Conservation (phyloP, 495 filamentous ascomycete genomes). For the Entonaema liquescens region DNA sequence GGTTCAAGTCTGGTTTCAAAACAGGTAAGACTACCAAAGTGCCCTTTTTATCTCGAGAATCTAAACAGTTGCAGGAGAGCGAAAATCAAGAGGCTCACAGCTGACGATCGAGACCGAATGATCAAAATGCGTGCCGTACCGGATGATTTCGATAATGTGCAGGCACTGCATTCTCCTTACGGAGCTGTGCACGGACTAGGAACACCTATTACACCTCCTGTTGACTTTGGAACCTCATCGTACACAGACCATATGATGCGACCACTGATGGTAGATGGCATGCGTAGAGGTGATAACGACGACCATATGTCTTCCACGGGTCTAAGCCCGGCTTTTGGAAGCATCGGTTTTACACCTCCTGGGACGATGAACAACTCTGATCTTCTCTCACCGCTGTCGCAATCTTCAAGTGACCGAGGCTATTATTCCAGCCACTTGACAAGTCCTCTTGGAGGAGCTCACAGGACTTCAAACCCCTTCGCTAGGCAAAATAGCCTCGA, state of each 20-base stretch:
- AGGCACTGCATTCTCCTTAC: slow-evolving; percentile 85
- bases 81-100: slow-evolving; percentile 93
- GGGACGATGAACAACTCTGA: slow-evolving; percentile 57
- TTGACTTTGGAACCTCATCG: slow-evolving; percentile 59
- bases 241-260: slow-evolving; percentile 66
- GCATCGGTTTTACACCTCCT: slow-evolving; percentile 65
- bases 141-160: slow-evolving; percentile 90
- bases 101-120: slow-evolving; percentile 92
- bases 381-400: slow-evolving; percentile 63
- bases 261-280: slow-evolving; percentile 68
- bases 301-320: slow-evolving; percentile 69
- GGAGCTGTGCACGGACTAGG: slow-evolving; percentile 63
- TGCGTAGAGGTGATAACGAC: slow-evolving; percentile 63
- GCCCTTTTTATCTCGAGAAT: slow-evolving; percentile 23
- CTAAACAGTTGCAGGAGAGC: slow-evolving; percentile 72
- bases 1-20: slow-evolving; percentile 99
- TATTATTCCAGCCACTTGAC: slow-evolving; percentile 62
- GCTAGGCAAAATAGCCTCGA: slow-evolving; percentile 60
- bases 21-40: slow-evolving; percentile 70
- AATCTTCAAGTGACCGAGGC: slow-evolving; percentile 60
- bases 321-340: slow-evolving; percentile 68
- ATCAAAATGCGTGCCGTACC: slow-evolving; percentile 91
- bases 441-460: slow-evolving; percentile 55
- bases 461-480: slow-evolving; percentile 65
- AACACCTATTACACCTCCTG: slow-evolving; percentile 65